Percentiles rank a stretch among this genome's conserved stretches.
Evolutionary conservation across 2,329 filamentous ascomycete species (phyloP).

Genomic region (Colletotrichum karsti): DNA sequence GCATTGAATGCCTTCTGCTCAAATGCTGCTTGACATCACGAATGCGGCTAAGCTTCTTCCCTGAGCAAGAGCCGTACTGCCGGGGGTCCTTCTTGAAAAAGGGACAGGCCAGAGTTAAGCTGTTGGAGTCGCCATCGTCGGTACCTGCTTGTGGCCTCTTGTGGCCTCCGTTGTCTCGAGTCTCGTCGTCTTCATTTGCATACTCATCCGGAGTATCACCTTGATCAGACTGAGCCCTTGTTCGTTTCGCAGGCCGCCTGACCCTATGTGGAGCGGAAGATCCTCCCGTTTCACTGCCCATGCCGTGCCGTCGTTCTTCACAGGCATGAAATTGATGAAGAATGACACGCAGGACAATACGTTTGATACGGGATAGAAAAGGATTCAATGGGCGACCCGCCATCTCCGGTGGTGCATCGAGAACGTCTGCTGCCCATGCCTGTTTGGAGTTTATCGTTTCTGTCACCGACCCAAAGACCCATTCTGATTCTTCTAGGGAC

Average conservation of each 20-base stretch:
- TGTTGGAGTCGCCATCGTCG: no score
- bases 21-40: conserved; percentile 41
- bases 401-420: neutral
- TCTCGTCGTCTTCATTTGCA: neutral
- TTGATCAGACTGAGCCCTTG: neutral
- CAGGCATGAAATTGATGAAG: neutral
- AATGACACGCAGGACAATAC: neutral
- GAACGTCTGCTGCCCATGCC: neutral
- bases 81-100: conserved; percentile 37
- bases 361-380: neutral
- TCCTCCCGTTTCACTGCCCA: neutral
- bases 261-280: neutral
- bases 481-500: neutral
- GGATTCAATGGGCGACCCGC: neutral
- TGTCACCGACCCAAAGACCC: neutral
- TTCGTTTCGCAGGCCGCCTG: neutral
- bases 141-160: neutral
- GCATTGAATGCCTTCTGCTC: conserved; percentile 10
- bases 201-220: neutral
- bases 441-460: neutral
- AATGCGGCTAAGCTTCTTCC: conserved; percentile 31
- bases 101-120: conserved; percentile 33
- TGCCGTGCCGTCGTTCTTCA: neutral
- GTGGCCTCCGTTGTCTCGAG: neutral
- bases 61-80: conserved; percentile 34